Conservation (phyloP, 441 rosid species). For the Pelargonium citronellum region DNA sequence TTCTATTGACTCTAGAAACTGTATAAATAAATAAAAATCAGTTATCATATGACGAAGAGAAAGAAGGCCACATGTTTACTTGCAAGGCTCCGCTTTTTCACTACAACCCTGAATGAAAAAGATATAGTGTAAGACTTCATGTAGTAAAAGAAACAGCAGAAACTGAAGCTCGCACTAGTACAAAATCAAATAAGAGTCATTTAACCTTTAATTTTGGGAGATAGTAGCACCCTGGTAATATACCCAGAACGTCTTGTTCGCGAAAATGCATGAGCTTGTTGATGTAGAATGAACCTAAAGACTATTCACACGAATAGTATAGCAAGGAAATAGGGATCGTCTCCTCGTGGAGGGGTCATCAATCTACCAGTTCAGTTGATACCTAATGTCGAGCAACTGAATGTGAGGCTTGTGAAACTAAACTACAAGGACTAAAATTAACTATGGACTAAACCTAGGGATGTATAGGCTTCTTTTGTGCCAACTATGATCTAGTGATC, state of each 20-base stretch:
- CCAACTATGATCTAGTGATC: too few species aligned
- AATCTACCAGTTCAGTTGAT: too few species aligned
- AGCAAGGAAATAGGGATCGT: too few species aligned
- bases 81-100: not conserved
- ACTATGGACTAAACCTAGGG: too few species aligned
- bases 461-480: too few species aligned
- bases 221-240: not conserved
- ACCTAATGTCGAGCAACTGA: too few species aligned
- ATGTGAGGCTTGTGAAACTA: too few species aligned
- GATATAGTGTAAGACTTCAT: not conserved
- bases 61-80: not conserved
- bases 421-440: too few species aligned
- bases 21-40: not conserved
- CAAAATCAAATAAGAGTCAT: not conserved
- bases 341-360: too few species aligned
- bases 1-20: not conserved
- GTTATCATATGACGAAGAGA: not conserved
- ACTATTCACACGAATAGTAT: too few species aligned
- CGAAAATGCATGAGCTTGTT: not conserved
- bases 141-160: not conserved
- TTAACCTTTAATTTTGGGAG: not conserved
- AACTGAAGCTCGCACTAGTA: not conserved
- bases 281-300: too few species aligned
- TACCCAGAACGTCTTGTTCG: not conserved
- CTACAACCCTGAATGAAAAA: not conserved